Conservation (phyloP, 805 yeast genomes). For the Sugiyamaella smithiae region DNA sequence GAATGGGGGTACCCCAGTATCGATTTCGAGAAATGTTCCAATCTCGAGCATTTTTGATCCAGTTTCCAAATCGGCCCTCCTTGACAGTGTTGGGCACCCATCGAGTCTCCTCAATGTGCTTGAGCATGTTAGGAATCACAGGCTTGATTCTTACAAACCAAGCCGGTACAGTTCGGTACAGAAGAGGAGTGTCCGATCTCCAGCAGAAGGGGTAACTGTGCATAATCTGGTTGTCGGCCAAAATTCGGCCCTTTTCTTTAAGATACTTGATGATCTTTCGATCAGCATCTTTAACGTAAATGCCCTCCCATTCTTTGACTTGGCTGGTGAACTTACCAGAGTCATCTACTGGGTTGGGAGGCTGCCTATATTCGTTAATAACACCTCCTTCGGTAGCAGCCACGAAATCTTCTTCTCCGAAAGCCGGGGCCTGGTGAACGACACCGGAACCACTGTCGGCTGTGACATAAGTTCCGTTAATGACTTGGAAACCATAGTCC, state of each 20-base stretch:
- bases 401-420: conserved; percentile 97
- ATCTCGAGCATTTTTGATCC: conserved; percentile 99
- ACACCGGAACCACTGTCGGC: conserved; percentile 98
- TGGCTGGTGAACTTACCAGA: conserved; percentile 76
- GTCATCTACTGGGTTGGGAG: conserved; percentile 96
- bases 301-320: conserved; percentile 72
- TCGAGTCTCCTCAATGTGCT: conserved; percentile 76
- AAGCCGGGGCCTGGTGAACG: conserved; percentile 97
- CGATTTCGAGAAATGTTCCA: conserved; percentile 98
- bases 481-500: conserved; percentile 75
- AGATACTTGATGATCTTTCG: conserved; percentile 80
- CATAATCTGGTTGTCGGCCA: conserved; percentile 76
- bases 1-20: conserved; percentile 99
- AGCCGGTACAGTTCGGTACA: conserved; percentile 96
- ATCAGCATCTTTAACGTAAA: conserved; percentile 95
- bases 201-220: conserved; percentile 99
- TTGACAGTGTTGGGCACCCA: conserved; percentile 94
- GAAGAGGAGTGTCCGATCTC: conserved; percentile 98
- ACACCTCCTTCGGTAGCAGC: conserved; percentile 76
- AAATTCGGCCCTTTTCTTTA: conserved; percentile 70
- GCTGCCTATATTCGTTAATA: conserved; percentile 60
- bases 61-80: conserved; percentile 93
- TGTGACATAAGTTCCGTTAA: conserved; percentile 80
- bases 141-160: conserved; percentile 95
- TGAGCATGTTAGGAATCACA: conserved; percentile 83